Evolutionary conservation across 805 yeast species (phyloP).

Genomic region (Metschnikowia santaceciliae): DNA sequence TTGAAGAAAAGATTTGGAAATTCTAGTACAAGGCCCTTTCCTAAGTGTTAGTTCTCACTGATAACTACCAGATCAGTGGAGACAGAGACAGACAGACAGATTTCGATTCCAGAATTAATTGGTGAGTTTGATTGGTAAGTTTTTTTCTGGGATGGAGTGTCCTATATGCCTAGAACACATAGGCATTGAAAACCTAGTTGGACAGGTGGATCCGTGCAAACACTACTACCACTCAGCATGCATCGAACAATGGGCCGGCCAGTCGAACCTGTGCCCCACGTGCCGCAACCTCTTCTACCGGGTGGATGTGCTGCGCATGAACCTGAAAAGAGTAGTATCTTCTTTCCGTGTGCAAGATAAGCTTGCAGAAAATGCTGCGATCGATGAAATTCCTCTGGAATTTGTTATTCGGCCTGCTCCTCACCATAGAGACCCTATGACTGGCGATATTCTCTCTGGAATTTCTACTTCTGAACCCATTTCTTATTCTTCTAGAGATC

Average conservation of each 20-base stretch:
- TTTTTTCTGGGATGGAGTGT: conserved; percentile 33
- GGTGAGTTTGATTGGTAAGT: too few species aligned
- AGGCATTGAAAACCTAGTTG: conserved; percentile 17
- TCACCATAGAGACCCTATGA: neutral
- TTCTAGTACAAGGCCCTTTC: too few species aligned
- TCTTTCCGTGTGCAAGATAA: conserved; percentile 27
- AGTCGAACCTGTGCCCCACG: conserved; percentile 59
- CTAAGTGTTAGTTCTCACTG: too few species aligned
- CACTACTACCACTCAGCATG: conserved; percentile 59
- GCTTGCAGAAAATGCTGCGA: conserved; percentile 32
- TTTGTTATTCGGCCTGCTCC: conserved; percentile 24
- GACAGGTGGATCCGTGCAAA: conserved; percentile 35
- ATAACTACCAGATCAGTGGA: too few species aligned
- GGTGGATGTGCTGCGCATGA: conserved; percentile 27
- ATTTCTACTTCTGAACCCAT: too few species aligned
- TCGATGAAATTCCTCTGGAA: conserved; percentile 35
- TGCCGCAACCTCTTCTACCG: conserved; percentile 48
- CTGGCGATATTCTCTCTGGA: too few species aligned
- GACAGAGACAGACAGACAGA: too few species aligned
- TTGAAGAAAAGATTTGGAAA: too few species aligned
- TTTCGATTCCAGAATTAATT: too few species aligned
- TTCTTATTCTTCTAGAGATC: too few species aligned
- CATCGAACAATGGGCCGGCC: conserved; percentile 52
- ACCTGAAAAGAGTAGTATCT: conserved; percentile 8
- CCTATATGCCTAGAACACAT: conserved; percentile 53